Evolutionary conservation across 352 stramenopile species (phyloP), one percentile per base, ranked within the genome.

Genomic region (Globisporangium spinosum): DNA sequence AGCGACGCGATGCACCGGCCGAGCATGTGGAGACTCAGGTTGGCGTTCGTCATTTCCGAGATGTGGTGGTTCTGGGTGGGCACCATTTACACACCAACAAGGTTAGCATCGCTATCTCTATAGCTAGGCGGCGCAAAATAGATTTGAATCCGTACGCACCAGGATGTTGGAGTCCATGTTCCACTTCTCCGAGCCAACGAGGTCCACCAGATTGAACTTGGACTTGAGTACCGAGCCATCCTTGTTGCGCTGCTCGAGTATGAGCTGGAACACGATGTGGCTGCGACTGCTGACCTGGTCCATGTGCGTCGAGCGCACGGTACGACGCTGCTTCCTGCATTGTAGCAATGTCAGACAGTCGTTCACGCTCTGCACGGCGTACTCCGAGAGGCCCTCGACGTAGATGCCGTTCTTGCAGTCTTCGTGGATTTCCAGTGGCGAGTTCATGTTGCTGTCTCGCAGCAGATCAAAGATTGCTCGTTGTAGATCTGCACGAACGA

Each of bases 191-290:
- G 91, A 98, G 10, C 93, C 93, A 8, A 92, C 93, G 15, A 98
- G 77, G 71, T 98, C 93, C n/a, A 98, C 93, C 6, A 98, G 76
- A 76, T 98, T 98, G 69, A 98, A 97, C 70, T 98, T 98, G 59
- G 91, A 95, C 59, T 93, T 93, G 58, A 97, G 73, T 23, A 91
- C 62, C 3, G 77, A 85, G 34, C 79, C 85, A 67, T 93, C 87
- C 49, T 78, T 82, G 22, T 76, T 83, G 38, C 81, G 77, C 62
- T 91, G 79, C 66, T 96, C 90, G 15, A 98, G 78, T 15, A 93
- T 60, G 0, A 98, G 62, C 62, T 97, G 90, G 59, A 98, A 95
- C 3, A 97, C 87, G 62, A 85, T 95, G 76, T 98, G 93, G 65
- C 83, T 95, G 7, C 93, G 89, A 62, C 80, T 95, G 75, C 85